Conservation (phyloP, 2,329 filamentous ascomycete species). For the Fusarium multiceps region DNA sequence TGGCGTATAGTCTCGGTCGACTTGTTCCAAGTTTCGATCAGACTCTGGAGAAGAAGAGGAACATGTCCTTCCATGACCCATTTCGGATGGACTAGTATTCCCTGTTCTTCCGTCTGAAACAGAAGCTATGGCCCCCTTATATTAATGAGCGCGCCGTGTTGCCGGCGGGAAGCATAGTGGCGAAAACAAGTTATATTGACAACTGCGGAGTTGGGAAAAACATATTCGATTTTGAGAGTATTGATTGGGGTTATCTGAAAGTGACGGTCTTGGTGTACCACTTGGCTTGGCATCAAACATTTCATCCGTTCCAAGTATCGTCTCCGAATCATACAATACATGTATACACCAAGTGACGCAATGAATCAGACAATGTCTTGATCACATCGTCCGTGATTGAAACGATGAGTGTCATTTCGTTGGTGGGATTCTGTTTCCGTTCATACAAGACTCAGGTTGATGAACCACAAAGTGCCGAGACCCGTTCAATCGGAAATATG, state of each 20-base stretch:
- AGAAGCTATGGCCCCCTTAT: conserved; percentile 31
- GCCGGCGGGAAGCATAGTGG: neutral
- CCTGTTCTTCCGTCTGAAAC: conserved; percentile 31
- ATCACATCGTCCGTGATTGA: conserved; percentile 16
- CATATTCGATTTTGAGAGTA: neutral
- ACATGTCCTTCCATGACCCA: conserved; percentile 11
- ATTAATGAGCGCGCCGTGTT: conserved; percentile 20
- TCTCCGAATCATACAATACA: too few species aligned
- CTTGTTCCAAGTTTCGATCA: conserved; percentile 8
- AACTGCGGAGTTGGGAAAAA: neutral
- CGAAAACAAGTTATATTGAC: neutral
- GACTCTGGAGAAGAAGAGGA: conserved; percentile 25
- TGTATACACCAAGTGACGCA: neutral
- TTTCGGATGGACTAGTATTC: conserved; percentile 19
- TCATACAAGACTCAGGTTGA: conserved; percentile 19
- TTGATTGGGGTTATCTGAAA: neutral
- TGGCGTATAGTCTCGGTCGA: conserved; percentile 27
- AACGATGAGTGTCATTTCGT: conserved; percentile 26
- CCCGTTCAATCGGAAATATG: neutral
- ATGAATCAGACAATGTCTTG: conserved; percentile 4
- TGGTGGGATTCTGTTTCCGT: conserved; percentile 36
- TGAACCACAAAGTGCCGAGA: conserved; percentile 21
- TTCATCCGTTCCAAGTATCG: neutral
- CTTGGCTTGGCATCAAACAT: conserved; percentile 1
- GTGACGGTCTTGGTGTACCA: neutral